Evolutionary conservation across 805 yeast species (phyloP).

Genomic region (Myxozyma vanderwaltii): DNA sequence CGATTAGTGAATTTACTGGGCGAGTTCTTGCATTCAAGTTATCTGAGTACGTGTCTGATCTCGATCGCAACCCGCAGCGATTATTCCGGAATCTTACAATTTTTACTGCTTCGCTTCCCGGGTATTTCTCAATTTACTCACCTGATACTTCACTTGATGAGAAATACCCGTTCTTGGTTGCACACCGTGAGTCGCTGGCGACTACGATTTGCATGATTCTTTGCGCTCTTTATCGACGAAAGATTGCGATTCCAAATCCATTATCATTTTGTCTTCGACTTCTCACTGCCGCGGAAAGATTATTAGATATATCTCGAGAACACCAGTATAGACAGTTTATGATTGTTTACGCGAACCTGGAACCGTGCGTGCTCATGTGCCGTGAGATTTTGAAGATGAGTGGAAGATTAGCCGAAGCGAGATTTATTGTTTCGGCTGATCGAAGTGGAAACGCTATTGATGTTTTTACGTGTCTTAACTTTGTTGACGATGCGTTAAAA

Average conservation of each 20-base stretch:
- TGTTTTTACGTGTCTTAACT: constrained; percentile 24
- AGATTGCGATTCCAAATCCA: constrained; percentile 27
- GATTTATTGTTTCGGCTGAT: constrained; percentile 25
- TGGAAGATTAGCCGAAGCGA: constrained; percentile 26
- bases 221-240: constrained; percentile 29
- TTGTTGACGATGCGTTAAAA: constrained; percentile 24
- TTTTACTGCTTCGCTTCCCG: constrained; percentile 28
- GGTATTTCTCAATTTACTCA: constrained; percentile 24
- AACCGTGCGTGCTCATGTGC: constrained; percentile 29
- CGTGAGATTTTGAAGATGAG: constrained; percentile 31
- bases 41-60: constrained; percentile 13
- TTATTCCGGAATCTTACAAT: constrained; percentile 23
- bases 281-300: constrained; percentile 28
- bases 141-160: constrained; percentile 30
- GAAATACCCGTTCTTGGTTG: constrained; percentile 16
- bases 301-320: constrained; percentile 7
- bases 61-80: constrained; percentile 26
- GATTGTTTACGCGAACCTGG: constrained; percentile 30
- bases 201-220: constrained; percentile 26
- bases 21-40: constrained; percentile 21
- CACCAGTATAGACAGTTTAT: constrained; percentile 33
- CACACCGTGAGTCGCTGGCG: constrained; percentile 28
- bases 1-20: constrained; percentile 24
- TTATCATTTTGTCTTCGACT: constrained; percentile 30
- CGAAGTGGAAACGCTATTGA: constrained; percentile 28